Percentiles rank a stretch among this genome's conserved stretches.
These are phyloP conservation scores for Suillus subalutaceus DNA, from an alignment of 768 basidiomycete genomes.

Conservation along the genomic window DNA sequence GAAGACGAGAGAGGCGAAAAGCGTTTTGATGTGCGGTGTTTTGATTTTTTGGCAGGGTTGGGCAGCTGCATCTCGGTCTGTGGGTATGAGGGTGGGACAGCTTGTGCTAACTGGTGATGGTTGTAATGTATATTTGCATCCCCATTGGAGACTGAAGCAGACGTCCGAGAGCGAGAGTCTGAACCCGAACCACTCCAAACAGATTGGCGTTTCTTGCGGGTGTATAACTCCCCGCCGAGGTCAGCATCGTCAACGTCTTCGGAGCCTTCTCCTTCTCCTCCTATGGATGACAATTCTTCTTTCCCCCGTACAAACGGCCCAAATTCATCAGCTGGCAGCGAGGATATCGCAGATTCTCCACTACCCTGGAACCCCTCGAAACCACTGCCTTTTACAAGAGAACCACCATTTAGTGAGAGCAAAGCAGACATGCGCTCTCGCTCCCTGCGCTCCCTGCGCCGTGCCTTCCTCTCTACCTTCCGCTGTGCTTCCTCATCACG, in stretches of 20 bases:
- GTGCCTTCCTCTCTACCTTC: constrained; percentile 52
- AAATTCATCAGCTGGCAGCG: constrained; percentile 22
- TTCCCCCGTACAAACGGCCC: constrained; percentile 29
- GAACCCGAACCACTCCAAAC: constrained; percentile 46
- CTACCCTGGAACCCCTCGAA: constrained; percentile 75
- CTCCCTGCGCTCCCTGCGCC: constrained; percentile 48
- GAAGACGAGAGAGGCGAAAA: constrained; percentile 41
- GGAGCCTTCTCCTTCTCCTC: constrained; percentile 15
- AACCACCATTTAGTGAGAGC: constrained; percentile 37
- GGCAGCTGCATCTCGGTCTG: constrained; percentile 32
- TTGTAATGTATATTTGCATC: constrained; percentile 26
- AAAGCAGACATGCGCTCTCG: constrained; percentile 36
- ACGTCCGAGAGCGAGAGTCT: constrained; percentile 65
- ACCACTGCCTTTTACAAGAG: constrained; percentile 33
- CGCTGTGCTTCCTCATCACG: constrained; percentile 42
- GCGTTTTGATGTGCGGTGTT: constrained; percentile 29
- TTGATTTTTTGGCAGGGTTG: constrained; percentile 17
- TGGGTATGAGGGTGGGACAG: constrained; percentile 27
- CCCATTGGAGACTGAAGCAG: constrained; percentile 45
- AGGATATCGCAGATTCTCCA: constrained; percentile 21
- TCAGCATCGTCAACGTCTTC: constrained; percentile 56
- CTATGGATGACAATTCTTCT: constrained; percentile 8
- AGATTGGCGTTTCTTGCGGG: constrained; percentile 37
- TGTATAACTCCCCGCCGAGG: constrained; percentile 59
- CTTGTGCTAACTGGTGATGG: constrained; percentile 29